Percentiles rank a stretch among this genome's conserved stretches.
Conservation (phyloP, 2,329 filamentous ascomycete genomes). For the Xylaria hypoxylon region DNA sequence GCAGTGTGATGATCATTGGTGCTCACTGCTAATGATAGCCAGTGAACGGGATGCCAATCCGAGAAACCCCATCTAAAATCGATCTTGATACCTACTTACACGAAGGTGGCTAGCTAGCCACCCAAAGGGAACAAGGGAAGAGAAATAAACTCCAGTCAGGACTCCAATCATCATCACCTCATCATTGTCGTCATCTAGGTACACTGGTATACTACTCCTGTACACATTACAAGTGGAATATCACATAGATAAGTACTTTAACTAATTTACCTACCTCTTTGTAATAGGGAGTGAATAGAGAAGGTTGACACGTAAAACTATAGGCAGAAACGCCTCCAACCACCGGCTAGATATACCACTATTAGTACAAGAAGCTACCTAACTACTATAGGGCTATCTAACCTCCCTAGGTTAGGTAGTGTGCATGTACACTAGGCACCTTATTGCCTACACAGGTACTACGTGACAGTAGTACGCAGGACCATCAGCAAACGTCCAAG, state of each 20-base stretch:
- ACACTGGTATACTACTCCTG: not conserved
- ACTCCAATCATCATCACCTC: not conserved
- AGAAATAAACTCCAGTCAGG: not conserved
- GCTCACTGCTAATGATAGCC: conserved; percentile 3
- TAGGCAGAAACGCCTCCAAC: not conserved
- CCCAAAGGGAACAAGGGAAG: not conserved
- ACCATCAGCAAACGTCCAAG: not conserved
- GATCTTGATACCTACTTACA: not conserved
- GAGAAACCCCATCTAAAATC: not conserved
- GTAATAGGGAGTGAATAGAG: not conserved
- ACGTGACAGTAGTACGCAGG: not conserved
- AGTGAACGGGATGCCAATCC: conserved; percentile 12
- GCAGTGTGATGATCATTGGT: conserved; percentile 33
- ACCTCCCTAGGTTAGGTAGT: no score
- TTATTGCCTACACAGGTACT: not conserved
- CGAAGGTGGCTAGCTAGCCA: not conserved
- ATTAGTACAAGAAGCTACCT: no score
- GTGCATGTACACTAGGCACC: not conserved
- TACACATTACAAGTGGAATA: no score
- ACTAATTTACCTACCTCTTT: not conserved
- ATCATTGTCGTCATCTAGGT: not conserved
- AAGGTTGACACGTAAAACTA: no score
- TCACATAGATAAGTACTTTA: no score
- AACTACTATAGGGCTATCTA: no score
- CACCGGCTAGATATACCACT: not conserved